A percentile compares a stretch with the other conserved stretches of the same genome.
Evolutionary conservation across 179 eudicot genomes (phyloP).

Genomic region (Beta corolliflora): DNA sequence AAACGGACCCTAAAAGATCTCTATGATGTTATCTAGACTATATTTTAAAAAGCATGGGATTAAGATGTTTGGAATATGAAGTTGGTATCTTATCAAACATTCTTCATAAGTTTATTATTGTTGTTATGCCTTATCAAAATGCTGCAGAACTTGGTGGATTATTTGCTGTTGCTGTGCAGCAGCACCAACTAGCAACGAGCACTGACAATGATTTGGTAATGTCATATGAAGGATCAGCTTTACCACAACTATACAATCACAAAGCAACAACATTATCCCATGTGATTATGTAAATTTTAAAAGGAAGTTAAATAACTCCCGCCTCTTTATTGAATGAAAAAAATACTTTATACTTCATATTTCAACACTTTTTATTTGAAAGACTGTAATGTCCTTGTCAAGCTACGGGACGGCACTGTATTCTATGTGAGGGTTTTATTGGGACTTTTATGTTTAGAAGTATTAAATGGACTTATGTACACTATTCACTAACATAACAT

Average conservation of each 20-base stretch:
- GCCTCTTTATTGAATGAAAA: constrained; percentile 20
- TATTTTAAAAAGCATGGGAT: too few relatives aligned
- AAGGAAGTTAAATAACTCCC: constrained; percentile 25
- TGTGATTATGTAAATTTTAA: constrained; percentile 25
- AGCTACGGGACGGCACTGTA: neutral
- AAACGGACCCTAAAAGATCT: too few relatives aligned
- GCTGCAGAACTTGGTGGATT: neutral
- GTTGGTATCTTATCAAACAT: neutral
- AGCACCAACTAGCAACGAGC: constrained; percentile 6
- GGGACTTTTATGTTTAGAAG: neutral
- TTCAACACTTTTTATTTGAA: neutral
- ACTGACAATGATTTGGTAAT: constrained; percentile 21
- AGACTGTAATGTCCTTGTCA: constrained; percentile 10
- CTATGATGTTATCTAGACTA: too few relatives aligned
- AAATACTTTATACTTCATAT: too few relatives aligned
- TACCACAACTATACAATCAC: constrained; percentile 35
- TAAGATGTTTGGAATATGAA: neutral
- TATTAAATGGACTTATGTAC: too few relatives aligned
- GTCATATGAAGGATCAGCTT: constrained; percentile 34
- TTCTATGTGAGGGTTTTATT: neutral
- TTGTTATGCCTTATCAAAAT: neutral
- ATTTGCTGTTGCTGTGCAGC: neutral
- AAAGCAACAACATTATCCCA: constrained; percentile 35
- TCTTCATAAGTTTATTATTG: neutral
- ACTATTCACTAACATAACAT: too few relatives aligned